Percentiles rank a stretch among this genome's conserved stretches.
phyloP scores from a whole-genome alignment of 2,329 filamentous ascomycete species.

The Pestalotiopsis fici region DNA sequence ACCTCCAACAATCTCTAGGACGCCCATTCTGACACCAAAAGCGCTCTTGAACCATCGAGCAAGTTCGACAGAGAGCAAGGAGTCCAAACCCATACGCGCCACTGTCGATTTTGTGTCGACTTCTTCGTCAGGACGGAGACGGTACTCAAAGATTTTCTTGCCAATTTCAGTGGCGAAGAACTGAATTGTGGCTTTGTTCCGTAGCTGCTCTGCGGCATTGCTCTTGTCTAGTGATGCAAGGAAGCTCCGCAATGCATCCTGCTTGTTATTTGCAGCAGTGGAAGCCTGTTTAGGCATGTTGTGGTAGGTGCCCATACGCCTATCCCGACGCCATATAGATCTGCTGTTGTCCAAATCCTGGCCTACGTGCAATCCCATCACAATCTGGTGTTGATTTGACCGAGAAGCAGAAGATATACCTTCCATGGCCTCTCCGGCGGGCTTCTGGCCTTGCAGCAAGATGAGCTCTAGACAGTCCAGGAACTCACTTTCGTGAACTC shows the following conservation, averaged over 20 bases:
- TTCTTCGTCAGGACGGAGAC: background rate
- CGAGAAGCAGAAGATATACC: background rate
- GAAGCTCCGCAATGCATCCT: background rate
- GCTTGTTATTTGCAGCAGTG: background rate
- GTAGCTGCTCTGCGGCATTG: background rate
- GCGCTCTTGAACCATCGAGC: background rate
- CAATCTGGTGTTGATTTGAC: slow-evolving; percentile 17
- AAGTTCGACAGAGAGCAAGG: background rate
- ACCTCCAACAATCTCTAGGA: background rate
- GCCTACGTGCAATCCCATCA: slow-evolving; percentile 21
- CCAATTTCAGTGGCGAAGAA: background rate
- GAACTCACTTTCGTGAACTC: background rate
- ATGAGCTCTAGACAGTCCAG: background rate
- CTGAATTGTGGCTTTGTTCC: background rate
- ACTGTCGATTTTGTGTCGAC: background rate
- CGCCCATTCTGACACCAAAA: background rate
- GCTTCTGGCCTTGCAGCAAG: background rate
- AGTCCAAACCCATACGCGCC: background rate
- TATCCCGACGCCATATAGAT: slow-evolving; percentile 28
- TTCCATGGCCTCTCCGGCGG: background rate
- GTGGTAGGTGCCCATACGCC: slow-evolving; percentile 28
- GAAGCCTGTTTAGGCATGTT: slow-evolving; percentile 10
- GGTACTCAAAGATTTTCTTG: background rate
- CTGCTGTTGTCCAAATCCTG: slow-evolving; percentile 12
- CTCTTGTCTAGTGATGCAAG: background rate